Percentiles rank a stretch among this genome's conserved stretches.
These are phyloP conservation scores for Pterocarpus macrocarpus DNA, from an alignment of 306 rosid genomes.

Conservation along the genomic window DNA sequence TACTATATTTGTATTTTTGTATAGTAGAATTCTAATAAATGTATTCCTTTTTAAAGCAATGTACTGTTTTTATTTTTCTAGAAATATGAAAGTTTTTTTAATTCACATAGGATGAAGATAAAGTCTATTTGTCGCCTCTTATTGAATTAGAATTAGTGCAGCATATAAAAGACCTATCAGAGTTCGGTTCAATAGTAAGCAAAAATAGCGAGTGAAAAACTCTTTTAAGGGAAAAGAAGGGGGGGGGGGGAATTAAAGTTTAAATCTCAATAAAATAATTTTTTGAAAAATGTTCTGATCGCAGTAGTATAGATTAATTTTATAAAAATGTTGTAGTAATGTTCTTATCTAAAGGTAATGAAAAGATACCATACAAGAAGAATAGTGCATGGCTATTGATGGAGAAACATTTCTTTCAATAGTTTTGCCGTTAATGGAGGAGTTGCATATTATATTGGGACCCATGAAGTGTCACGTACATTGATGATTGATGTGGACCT, in stretches of 20 bases:
- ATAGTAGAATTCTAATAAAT: conserved; percentile 47
- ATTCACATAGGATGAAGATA: neutral
- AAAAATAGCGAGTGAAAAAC: neutral
- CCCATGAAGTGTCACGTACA: neutral
- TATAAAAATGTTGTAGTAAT: no score
- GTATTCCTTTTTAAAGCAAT: conserved; percentile 24
- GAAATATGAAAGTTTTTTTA: conserved; percentile 2
- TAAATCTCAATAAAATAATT: no score
- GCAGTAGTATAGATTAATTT: no score
- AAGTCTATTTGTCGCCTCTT: neutral
- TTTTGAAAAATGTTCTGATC: no score
- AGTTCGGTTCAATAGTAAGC: neutral
- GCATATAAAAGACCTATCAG: neutral
- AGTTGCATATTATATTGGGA: conserved; percentile 22
- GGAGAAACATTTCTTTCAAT: neutral
- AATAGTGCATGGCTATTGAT: neutral
- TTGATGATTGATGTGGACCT: conserved; percentile 31
- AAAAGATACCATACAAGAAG: no score
- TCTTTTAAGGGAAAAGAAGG: no score
- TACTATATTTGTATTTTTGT: conserved; percentile 49
- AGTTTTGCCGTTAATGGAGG: conserved; percentile 14
- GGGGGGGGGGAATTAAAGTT: no score
- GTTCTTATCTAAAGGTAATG: no score
- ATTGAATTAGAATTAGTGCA: neutral
- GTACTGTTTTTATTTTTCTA: neutral